phyloP scores from a whole-genome alignment of 2,329 filamentous ascomycete genomes.

The Piedraia hortae region DNA sequence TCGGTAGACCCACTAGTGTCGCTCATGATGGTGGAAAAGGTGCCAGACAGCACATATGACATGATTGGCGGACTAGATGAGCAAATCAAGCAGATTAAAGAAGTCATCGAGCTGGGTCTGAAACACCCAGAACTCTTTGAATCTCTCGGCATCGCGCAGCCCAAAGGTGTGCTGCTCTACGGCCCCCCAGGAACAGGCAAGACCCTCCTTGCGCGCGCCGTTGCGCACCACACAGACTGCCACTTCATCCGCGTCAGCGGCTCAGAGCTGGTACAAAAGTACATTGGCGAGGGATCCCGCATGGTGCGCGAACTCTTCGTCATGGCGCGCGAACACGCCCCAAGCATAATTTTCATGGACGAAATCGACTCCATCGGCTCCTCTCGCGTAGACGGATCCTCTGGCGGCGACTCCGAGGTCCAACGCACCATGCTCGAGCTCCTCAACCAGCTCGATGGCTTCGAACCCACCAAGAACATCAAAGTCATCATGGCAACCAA shows the following conservation, averaged over 20 bases:
- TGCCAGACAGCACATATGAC: constrained; percentile 97
- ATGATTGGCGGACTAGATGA: constrained; percentile 98
- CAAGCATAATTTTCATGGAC: constrained; percentile 99
- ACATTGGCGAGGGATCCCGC: constrained; percentile 89
- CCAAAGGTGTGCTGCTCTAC: constrained; percentile 90
- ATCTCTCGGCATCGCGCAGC: constrained; percentile 93
- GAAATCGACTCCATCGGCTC: constrained; percentile 98
- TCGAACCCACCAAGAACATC: constrained; percentile 89
- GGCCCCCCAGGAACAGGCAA: constrained; percentile 93
- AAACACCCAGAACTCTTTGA: constrained; percentile 98
- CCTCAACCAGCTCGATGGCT: constrained; percentile 92
- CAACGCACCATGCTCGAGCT: constrained; percentile 97
- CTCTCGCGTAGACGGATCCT: constrained; percentile 83
- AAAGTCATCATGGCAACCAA: constrained; percentile 99
- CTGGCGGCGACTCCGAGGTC: constrained; percentile 87
- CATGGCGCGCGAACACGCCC: constrained; percentile 94
- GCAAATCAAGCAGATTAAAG: constrained; percentile 99
- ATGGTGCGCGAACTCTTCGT: constrained; percentile 99
- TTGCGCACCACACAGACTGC: constrained; percentile 95
- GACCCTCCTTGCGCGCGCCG: constrained; percentile 77
- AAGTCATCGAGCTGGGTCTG: constrained; percentile 92
- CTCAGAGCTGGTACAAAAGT: constrained; percentile 92
- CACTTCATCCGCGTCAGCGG: constrained; percentile 96
- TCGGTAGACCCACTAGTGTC: constrained; percentile 96
- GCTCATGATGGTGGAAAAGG: constrained; percentile 99